Evolutionary conservation across 768 basidiomycete genomes (phyloP), one percentile per base, ranked within the genome.

Genomic region (Auricularia cornea): DNA sequence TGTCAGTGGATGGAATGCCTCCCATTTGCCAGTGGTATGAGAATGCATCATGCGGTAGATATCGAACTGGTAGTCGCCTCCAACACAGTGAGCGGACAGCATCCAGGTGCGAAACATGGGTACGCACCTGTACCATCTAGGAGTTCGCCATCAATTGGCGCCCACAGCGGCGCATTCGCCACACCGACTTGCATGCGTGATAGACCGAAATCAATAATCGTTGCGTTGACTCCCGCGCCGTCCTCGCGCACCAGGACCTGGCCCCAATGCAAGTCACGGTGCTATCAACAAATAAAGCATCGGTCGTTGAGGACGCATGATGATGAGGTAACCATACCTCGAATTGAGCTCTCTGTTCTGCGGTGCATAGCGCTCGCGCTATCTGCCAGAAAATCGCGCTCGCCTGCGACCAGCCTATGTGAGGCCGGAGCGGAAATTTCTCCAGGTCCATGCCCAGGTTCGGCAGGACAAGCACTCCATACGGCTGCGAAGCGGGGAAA

Each of bases 221-320:
- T 97, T 12, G 86, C 86, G 67, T 82, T 75, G 5, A 97, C 80
- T 14, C 92, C 68, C 64, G 76, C 40, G 12, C 60, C 65, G 2
- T 81, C 63, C 64, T 80, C 79, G 70, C 66, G 63, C 59, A 98
- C 85, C 10, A 99, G 81, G 60, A 99, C 90, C 73, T 99, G 97
- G 26, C 97, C 97, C 85, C 92, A 93, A 69, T 99, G 97, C n/a
- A 99, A 84, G 73, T 99, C 97, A 33, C 97, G 93, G 75, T 99
- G 97, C 96, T 99, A 70, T 59, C 61, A 59, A 44, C 41, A 29
- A 59, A 60, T 65, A 33, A 3, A 1, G 6, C 6, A 14, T n/a
- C n/a, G n/a, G n/a, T n/a, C n/a, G 6, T 1, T 12, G 20, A 23
- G 23, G 8, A n/a, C 6, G 16, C 6, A 28, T 6, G 16, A n/a